A percentile compares a stretch with the other conserved stretches of the same genome.
Evolutionary conservation across 1,284 basidiomycete species (phyloP).

Genomic region (Schizophyllum commune): DNA sequence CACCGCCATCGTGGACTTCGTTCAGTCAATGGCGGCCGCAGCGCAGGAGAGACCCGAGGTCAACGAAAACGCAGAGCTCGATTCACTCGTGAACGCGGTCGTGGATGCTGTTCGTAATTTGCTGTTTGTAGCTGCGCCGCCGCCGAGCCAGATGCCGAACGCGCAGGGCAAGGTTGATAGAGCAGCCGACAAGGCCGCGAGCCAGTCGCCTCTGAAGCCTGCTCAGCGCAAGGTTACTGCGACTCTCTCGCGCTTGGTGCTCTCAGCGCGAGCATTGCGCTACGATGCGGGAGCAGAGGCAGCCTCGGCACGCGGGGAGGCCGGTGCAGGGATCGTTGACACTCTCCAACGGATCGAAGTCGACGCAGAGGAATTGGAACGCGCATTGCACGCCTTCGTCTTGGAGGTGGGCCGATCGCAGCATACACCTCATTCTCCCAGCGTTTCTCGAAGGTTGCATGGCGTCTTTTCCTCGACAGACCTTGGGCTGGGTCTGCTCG

Average conservation of each 20-base stretch:
- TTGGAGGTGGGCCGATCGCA: conserved; percentile 60
- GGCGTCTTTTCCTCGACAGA: conserved; percentile 59
- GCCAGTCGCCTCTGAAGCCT: conserved; percentile 49
- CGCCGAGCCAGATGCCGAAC: conserved; percentile 53
- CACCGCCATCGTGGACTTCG: conserved; percentile 53
- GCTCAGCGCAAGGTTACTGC: conserved; percentile 73
- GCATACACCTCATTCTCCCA: conserved; percentile 21
- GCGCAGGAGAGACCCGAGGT: conserved; percentile 30
- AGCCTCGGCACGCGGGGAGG: background rate
- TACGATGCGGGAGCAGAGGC: conserved; percentile 43
- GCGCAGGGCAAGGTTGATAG: background rate
- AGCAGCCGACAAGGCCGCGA: background rate
- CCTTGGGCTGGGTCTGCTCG: conserved; percentile 65
- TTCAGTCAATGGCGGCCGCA: conserved; percentile 26
- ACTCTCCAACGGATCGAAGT: conserved; percentile 66
- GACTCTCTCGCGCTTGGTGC: conserved; percentile 66
- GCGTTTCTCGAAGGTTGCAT: conserved; percentile 33
- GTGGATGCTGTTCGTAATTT: conserved; percentile 67
- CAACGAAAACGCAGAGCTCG: conserved; percentile 46
- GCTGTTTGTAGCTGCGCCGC: conserved; percentile 61
- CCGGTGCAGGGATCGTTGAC: conserved; percentile 46
- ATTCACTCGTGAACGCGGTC: conserved; percentile 54
- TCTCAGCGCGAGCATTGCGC: conserved; percentile 70
- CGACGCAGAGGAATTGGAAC: conserved; percentile 73
- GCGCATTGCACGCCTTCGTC: conserved; percentile 67